Evolutionary conservation across 148 eudicot genomes (phyloP).

Genomic region (Cornus controversa): DNA sequence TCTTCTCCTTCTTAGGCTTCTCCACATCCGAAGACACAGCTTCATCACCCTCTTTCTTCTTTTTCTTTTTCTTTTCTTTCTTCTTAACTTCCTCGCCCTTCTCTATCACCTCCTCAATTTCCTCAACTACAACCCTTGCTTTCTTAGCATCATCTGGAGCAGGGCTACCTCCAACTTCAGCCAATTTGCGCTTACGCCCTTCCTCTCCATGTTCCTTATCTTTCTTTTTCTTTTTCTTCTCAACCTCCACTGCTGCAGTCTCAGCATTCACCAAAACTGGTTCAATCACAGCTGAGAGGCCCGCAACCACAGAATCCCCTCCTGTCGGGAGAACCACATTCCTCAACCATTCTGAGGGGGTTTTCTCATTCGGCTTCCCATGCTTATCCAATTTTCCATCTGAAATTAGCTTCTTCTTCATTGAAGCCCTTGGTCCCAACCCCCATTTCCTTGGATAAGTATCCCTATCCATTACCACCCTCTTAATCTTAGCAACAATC

Average conservation of each 20-base stretch:
- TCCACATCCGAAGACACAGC: slow-evolving; percentile 32
- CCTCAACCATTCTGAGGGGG: slow-evolving; percentile 88
- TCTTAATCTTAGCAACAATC: slow-evolving; percentile 91
- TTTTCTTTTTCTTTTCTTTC: slow-evolving; percentile 52
- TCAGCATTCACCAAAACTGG: slow-evolving; percentile 31
- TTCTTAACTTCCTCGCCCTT: slow-evolving; percentile 20
- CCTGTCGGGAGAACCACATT: slow-evolving; percentile 79
- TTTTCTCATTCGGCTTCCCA: slow-evolving; percentile 72
- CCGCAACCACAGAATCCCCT: slow-evolving; percentile 72
- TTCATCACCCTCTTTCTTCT: slow-evolving; percentile 32
- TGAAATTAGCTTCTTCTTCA: slow-evolving; percentile 85
- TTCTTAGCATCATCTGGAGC: slow-evolving; percentile 55
- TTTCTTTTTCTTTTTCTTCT: slow-evolving; percentile 50
- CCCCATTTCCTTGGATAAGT: slow-evolving; percentile 99
- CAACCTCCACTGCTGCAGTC: slow-evolving; percentile 29
- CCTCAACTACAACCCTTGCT: slow-evolving; percentile 37
- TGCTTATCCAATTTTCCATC: slow-evolving; percentile 90
- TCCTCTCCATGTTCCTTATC: slow-evolving; percentile 34
- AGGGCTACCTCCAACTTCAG: slow-evolving; percentile 45
- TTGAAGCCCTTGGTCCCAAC: slow-evolving; percentile 81
- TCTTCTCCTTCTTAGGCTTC: slow-evolving; percentile 37
- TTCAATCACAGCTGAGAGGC: slow-evolving; percentile 58
- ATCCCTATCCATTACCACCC: slow-evolving; percentile 97
- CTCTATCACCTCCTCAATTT: slow-evolving; percentile 23
- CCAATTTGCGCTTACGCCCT: slow-evolving; percentile 52